Percentiles rank a stretch among this genome's conserved stretches.
phyloP scores from a whole-genome alignment of 2,329 filamentous ascomycete species.

The Colletotrichum caudatum region DNA sequence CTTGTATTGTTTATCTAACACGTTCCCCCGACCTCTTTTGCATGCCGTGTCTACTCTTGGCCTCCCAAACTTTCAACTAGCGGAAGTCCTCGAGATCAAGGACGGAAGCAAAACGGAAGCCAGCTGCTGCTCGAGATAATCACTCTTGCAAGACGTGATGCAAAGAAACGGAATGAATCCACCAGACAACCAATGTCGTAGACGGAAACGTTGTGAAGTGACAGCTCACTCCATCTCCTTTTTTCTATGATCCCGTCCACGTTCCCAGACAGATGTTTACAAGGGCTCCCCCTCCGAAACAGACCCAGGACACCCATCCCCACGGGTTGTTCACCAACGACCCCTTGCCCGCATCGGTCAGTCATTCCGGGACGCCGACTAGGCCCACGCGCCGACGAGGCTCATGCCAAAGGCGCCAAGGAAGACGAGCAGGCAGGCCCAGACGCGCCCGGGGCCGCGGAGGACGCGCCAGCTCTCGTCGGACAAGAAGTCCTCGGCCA shows the following conservation, averaged over 20 bases:
- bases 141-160: background rate
- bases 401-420: conserved; percentile 72
- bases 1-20: background rate
- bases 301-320: background rate
- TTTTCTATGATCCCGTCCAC: background rate
- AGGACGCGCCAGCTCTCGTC: conserved; percentile 71
- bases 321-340: too few species aligned
- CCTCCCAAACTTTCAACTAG: background rate
- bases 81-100: background rate
- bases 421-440: conserved; percentile 69
- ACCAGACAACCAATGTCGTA: background rate
- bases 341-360: too few species aligned
- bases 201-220: too few species aligned
- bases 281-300: background rate
- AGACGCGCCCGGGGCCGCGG: conserved; percentile 64
- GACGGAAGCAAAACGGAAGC: background rate
- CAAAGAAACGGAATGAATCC: background rate
- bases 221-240: background rate
- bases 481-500: conserved; percentile 78
- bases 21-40: background rate
- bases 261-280: background rate
- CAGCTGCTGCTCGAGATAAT: background rate
- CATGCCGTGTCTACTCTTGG: background rate
- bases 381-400: conserved; percentile 73
- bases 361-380: conserved; percentile 13